A percentile compares a stretch with the other conserved stretches of the same genome.
Evolutionary conservation across 495 filamentous ascomycete genomes (phyloP).

Genomic region (Acidiella bohemica): DNA sequence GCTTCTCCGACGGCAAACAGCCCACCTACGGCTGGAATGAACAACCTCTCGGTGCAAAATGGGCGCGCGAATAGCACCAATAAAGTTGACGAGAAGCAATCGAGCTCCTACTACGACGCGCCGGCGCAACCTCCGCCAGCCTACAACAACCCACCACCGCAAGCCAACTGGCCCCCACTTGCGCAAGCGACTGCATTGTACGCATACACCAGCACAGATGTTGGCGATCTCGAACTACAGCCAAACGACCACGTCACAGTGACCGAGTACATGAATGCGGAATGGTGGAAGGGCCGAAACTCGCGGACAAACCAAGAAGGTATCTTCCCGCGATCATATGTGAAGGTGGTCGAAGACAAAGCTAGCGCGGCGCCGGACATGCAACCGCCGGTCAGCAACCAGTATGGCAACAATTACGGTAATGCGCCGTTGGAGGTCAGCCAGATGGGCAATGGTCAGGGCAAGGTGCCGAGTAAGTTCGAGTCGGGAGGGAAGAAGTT

Average conservation of each 20-base stretch:
- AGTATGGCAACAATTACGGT: slow-evolving; percentile 29
- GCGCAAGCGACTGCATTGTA: slow-evolving; percentile 70
- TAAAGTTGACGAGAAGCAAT: slow-evolving; percentile 27
- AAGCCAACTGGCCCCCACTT: slow-evolving; percentile 28
- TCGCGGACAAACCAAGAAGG: slow-evolving; percentile 67
- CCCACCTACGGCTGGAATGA: slow-evolving; percentile 28
- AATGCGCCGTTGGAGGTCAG: slow-evolving; percentile 29
- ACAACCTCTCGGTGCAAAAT: slow-evolving; percentile 25
- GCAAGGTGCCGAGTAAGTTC: slow-evolving; percentile 33
- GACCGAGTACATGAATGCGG: slow-evolving; percentile 80
- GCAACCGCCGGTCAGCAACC: slow-evolving; percentile 22
- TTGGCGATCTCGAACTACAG: slow-evolving; percentile 63
- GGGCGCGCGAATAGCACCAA: slow-evolving; percentile 29
- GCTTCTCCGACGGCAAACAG: slow-evolving; percentile 28
- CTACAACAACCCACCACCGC: slow-evolving; percentile 13
- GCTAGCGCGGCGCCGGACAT: slow-evolving; percentile 16
- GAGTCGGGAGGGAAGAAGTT: slow-evolving; percentile 55
- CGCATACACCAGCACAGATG: slow-evolving; percentile 61
- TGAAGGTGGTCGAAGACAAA: slow-evolving; percentile 40
- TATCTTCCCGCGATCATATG: slow-evolving; percentile 82
- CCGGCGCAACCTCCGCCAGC: slow-evolving; percentile 35
- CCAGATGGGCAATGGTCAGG: slow-evolving; percentile 21
- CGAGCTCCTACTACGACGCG: slow-evolving; percentile 39
- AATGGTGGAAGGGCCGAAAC: slow-evolving; percentile 92
- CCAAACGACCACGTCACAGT: slow-evolving; percentile 67